Base-by-base conservation (phyloP, 345 rosid genomes). In the Citrus trifoliata region DNA sequence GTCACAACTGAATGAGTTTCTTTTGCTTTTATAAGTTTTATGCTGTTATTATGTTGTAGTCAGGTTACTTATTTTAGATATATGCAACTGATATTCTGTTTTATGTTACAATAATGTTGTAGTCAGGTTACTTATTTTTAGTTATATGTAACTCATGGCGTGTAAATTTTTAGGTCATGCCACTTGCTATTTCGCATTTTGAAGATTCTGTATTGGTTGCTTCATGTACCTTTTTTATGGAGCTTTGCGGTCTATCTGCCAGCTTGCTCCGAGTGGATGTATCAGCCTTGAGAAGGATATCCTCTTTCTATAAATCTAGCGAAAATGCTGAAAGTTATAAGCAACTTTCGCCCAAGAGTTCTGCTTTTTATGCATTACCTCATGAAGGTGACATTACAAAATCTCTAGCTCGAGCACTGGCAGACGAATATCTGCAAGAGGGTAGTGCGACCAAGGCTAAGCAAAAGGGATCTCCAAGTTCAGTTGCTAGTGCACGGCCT, bases 231-330 rank as follows among this genome's bases (percentile, higher is more conserved):
- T 96, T 96, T 85, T 90, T 91, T 59, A 86, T 91, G 75, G 98
- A 94, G 90, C 92, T 96, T 87, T 93, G 95, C 86, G 98, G 99
- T 71, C 81, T 94, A 82, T 91, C 97, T 78, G 92, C 95, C 63
- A 87, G 91, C 83, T 89, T 88, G 93, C 90, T 96, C 59, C 97
- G 86, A 33, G 88, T 93, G 72, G 99, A 93, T 75, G 82, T 94
- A 80, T 91, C 95, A 81, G 88, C 91, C 65, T 83, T 96, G 90
- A 88, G 87, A 86, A 85, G 99, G 82, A 94, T 96, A 86, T 88
- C 94, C 74, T 88, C 89, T 55, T 93, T 89, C 79, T 85, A 96
- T 86, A 88, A 90, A 73, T 84, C 87, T 53, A 83, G 77, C 77
- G 85, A 85, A 82, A 86, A 79, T 65, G 78, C 70, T 78, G 91